These are phyloP conservation scores for Beauveria asiatica DNA, from an alignment of 2,329 filamentous ascomycete genomes.

Conservation along the genomic window DNA sequence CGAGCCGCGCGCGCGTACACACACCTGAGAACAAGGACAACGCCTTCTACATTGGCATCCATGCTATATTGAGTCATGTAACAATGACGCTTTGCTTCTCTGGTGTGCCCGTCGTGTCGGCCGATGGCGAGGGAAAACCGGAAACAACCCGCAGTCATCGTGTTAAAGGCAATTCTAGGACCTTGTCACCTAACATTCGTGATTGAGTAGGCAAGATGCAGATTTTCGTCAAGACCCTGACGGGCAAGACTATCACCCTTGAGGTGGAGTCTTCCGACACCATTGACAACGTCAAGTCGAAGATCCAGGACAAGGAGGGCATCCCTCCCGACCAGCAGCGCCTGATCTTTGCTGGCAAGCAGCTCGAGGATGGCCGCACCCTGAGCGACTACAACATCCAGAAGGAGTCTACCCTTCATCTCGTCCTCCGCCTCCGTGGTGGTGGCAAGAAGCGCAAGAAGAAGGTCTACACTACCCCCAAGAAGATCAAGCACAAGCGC, in stretches of 20 bases:
- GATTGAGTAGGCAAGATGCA: slow-evolving; percentile 56
- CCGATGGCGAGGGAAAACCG: not conserved
- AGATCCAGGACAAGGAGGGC: slow-evolving; percentile 98
- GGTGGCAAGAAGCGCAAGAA: slow-evolving; percentile 99
- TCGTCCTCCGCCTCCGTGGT: slow-evolving; percentile 96
- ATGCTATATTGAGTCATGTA: not conserved
- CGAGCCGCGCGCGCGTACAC: slow-evolving; percentile 1
- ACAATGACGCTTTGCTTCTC: not conserved
- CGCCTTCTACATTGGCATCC: not conserved
- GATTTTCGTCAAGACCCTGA: slow-evolving; percentile 79
- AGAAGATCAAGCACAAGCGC: slow-evolving; percentile 99
- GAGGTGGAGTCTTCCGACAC: slow-evolving; percentile 99
- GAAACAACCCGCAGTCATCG: not conserved
- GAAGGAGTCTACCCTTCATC: slow-evolving; percentile 98
- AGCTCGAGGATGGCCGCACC: slow-evolving; percentile 98
- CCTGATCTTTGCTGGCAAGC: slow-evolving; percentile 99
- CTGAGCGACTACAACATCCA: slow-evolving; percentile 99
- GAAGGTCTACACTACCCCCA: slow-evolving; percentile 99
- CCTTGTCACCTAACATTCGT: slow-evolving; percentile 30
- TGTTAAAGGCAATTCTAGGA: not conserved
- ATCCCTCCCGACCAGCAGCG: slow-evolving; percentile 99
- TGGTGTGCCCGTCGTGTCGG: not conserved
- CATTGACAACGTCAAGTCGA: slow-evolving; percentile 99
- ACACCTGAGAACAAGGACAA: not conserved
- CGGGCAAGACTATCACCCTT: slow-evolving; percentile 99